Evolutionary conservation across 163 green algal genomes (phyloP).

Genomic region (Picocystis sp.): DNA sequence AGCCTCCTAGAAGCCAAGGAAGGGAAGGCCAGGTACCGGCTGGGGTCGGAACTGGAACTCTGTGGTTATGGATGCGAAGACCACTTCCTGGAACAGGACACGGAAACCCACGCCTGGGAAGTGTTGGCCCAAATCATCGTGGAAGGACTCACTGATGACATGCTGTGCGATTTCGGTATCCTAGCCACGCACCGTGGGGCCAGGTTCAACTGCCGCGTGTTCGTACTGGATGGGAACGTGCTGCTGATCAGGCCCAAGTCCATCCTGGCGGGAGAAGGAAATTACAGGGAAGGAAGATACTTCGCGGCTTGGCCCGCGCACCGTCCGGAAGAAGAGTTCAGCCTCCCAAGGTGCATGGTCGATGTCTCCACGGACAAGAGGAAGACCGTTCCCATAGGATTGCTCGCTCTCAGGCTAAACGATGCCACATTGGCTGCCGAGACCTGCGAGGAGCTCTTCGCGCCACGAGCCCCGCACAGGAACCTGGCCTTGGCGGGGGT

Average conservation of each 20-base stretch:
- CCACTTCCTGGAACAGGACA: conserved; percentile 90
- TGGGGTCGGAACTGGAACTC: conserved; percentile 89
- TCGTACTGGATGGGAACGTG: conserved; percentile 59
- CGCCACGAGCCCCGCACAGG: conserved; percentile 43
- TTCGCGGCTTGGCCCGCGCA: conserved; percentile 54
- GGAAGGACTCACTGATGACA: conserved; percentile 40
- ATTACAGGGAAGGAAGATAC: conserved; percentile 80
- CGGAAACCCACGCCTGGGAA: conserved; percentile 62
- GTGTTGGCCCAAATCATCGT: conserved; percentile 23
- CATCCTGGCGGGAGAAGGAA: conserved; percentile 86
- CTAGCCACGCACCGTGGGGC: conserved; percentile 73
- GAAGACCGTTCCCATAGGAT: too few relatives aligned
- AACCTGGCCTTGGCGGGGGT: conserved; percentile 29
- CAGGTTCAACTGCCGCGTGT: conserved; percentile 82
- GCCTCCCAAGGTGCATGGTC: too few relatives aligned
- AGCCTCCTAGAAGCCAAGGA: conserved; percentile 55
- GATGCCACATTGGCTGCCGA: conserved; percentile 43
- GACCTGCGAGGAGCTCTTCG: conserved; percentile 98
- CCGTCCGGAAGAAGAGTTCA: too few relatives aligned
- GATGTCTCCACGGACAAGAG: too few relatives aligned
- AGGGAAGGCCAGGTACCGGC: conserved; percentile 55
- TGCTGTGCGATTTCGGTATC: conserved; percentile 83
- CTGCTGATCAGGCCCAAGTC: conserved; percentile 90
- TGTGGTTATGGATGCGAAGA: conserved; percentile 97
- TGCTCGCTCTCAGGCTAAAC: conserved; percentile 9